phyloP scores from a whole-genome alignment of 2,329 filamentous ascomycete genomes.

The Ceratocystis variospora region DNA sequence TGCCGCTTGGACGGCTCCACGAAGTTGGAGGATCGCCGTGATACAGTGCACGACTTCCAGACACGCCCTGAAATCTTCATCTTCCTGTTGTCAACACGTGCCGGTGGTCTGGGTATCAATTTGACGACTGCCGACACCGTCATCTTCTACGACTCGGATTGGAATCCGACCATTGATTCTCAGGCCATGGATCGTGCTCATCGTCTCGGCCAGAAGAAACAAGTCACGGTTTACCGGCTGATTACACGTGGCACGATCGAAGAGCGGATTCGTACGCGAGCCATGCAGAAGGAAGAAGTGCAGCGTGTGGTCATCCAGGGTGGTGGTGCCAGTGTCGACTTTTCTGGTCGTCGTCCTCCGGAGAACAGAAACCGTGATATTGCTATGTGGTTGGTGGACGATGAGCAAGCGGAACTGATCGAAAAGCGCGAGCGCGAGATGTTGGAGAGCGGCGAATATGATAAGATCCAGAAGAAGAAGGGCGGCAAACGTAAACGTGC shows the following conservation, averaged over 20 bases:
- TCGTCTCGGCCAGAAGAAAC: slow-evolving; percentile 86
- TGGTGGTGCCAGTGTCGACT: slow-evolving; percentile 82
- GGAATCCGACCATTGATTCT: slow-evolving; percentile 97
- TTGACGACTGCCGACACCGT: slow-evolving; percentile 92
- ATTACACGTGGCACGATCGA: slow-evolving; percentile 96
- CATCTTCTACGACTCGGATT: slow-evolving; percentile 99
- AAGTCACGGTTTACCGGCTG: slow-evolving; percentile 94
- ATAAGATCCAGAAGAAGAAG: slow-evolving; percentile 51
- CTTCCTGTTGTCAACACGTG: slow-evolving; percentile 88
- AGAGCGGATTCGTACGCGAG: slow-evolving; percentile 92
- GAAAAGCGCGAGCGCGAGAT: slow-evolving; percentile 85
- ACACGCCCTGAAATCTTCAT: slow-evolving; percentile 90
- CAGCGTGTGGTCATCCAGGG: slow-evolving; percentile 93
- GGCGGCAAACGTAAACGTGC: slow-evolving; percentile 42
- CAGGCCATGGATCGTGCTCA: slow-evolving; percentile 99
- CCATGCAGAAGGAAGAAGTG: slow-evolving; percentile 95
- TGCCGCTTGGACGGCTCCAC: slow-evolving; percentile 92
- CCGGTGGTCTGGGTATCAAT: slow-evolving; percentile 96
- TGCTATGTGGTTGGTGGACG: slow-evolving; percentile 95
- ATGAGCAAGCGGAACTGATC: slow-evolving; percentile 88
- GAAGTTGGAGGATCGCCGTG: slow-evolving; percentile 89
- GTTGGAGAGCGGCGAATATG: slow-evolving; percentile 54
- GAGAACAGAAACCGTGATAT: slow-evolving; percentile 97
- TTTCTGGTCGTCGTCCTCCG: slow-evolving; percentile 74
- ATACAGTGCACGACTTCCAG: slow-evolving; percentile 95